Percentiles rank a stretch among this genome's conserved stretches.
These are phyloP conservation scores for Trichosporon sp. DNA, from an alignment of 1,284 basidiomycete species.

Conservation along the genomic window DNA sequence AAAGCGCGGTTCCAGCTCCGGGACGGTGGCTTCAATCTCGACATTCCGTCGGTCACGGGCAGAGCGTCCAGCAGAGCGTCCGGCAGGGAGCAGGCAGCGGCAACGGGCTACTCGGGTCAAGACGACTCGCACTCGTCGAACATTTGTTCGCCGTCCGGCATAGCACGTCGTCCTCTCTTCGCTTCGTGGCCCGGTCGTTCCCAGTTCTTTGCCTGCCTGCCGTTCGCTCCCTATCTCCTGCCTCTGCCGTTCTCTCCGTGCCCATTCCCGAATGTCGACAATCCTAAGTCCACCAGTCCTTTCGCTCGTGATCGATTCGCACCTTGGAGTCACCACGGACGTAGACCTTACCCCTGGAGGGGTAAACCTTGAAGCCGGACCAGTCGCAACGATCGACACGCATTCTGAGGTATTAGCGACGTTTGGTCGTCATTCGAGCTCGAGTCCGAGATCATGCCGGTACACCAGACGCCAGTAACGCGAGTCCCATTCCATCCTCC, in stretches of 20 bases:
- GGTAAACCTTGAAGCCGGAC: constrained; percentile 94
- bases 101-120: background rate
- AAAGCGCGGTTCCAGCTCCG: background rate
- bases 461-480: background rate
- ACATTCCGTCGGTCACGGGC: background rate
- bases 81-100: background rate
- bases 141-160: background rate
- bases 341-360: constrained; percentile 89
- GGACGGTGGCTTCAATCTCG: background rate
- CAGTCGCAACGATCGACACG: constrained; percentile 97
- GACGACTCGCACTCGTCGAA: background rate
- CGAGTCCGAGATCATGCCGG: background rate
- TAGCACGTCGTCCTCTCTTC: background rate
- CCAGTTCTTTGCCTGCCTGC: background rate
- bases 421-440: too few relatives aligned
- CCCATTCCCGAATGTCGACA: background rate
- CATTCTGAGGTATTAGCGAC: constrained; percentile 51
- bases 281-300: background rate
- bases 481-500: background rate
- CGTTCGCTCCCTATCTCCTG: background rate
- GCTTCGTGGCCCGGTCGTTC: background rate
- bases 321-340: constrained; percentile 96
- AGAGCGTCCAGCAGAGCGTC: background rate
- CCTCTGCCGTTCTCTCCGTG: background rate
- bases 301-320: constrained; percentile 29